Conservation (phyloP, 164 flowering plant genomes). For the Nymphaea thermarum region DNA sequence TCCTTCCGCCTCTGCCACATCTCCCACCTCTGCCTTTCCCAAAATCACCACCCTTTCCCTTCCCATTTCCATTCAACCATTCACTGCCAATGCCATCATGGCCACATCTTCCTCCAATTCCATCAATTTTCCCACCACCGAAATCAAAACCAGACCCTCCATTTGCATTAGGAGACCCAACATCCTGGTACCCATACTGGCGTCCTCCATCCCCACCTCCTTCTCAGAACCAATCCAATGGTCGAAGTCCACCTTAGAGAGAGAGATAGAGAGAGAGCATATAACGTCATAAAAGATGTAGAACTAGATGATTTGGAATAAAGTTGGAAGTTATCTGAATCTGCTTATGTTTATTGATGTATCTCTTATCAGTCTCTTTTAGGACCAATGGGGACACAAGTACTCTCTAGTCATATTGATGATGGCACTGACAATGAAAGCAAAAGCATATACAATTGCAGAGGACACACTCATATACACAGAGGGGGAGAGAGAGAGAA, state of each 20-base stretch:
- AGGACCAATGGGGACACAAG: no score
- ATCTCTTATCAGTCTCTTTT: no score
- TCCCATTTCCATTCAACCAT: conserved; percentile 6
- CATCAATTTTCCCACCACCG: conserved; percentile 2
- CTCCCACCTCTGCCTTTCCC: conserved; percentile 19
- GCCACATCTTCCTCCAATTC: conserved; percentile 1
- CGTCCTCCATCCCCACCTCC: conserved; percentile 9
- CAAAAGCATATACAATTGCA: no score
- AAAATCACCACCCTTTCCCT: conserved; percentile 6
- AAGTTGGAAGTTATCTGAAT: no score
- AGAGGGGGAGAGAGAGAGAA: no score
- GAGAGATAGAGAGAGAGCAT: not conserved
- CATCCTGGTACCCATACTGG: conserved; percentile 7
- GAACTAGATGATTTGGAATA: no score
- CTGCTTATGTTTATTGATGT: no score
- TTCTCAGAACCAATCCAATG: conserved; percentile 3
- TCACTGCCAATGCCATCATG: not conserved
- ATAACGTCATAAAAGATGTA: no score
- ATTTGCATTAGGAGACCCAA: conserved; percentile 4
- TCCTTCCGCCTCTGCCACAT: conserved; percentile 11
- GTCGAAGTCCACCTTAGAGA: not conserved
- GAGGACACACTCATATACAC: no score
- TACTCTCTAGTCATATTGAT: no score
- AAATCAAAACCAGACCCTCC: conserved; percentile 3
- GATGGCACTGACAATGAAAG: no score